Conservation (phyloP, 352 stramenopile genomes). For the Peronospora belbahrii region DNA sequence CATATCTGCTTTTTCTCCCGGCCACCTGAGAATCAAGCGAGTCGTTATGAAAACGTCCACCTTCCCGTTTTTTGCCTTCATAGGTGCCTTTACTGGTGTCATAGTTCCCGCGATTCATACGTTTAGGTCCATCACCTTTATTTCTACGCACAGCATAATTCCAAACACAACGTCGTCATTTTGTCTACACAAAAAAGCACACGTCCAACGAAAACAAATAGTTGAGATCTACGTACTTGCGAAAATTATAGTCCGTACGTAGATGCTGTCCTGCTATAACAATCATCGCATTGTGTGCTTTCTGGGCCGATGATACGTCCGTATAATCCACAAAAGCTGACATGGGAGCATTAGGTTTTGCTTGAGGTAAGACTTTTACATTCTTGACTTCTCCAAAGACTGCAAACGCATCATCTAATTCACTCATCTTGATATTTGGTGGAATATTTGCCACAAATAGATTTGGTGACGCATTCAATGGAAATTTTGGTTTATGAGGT, state of each 20-base stretch:
- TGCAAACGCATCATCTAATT: slow-evolving; percentile 48
- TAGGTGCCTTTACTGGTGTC: slow-evolving; percentile 9
- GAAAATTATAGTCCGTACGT: slow-evolving; percentile 53
- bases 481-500: slow-evolving; percentile 13
- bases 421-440: slow-evolving; percentile 50
- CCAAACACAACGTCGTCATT: no score
- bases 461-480: slow-evolving; percentile 29
- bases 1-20: slow-evolving; percentile 12
- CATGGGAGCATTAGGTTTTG: slow-evolving; percentile 36
- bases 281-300: slow-evolving; percentile 36
- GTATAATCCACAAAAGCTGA: slow-evolving; percentile 62
- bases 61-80: slow-evolving; percentile 11
- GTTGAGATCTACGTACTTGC: slow-evolving; percentile 36
- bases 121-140: slow-evolving; percentile 19
- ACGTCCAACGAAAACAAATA: no score
- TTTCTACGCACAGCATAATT: slow-evolving; percentile 11
- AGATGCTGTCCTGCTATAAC: slow-evolving; percentile 34
- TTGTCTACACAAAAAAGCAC: no score
- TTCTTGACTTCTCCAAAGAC: slow-evolving; percentile 55
- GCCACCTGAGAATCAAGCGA: slow-evolving; percentile 22
- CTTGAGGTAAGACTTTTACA: slow-evolving; percentile 47
- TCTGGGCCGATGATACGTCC: slow-evolving; percentile 31
- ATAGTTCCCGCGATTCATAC: slow-evolving; percentile 12
- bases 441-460: slow-evolving; percentile 64
- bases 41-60: slow-evolving; percentile 12